Base-by-base conservation (phyloP, 495 filamentous ascomycete genomes). In the Aspergillus bertholletiae region DNA sequence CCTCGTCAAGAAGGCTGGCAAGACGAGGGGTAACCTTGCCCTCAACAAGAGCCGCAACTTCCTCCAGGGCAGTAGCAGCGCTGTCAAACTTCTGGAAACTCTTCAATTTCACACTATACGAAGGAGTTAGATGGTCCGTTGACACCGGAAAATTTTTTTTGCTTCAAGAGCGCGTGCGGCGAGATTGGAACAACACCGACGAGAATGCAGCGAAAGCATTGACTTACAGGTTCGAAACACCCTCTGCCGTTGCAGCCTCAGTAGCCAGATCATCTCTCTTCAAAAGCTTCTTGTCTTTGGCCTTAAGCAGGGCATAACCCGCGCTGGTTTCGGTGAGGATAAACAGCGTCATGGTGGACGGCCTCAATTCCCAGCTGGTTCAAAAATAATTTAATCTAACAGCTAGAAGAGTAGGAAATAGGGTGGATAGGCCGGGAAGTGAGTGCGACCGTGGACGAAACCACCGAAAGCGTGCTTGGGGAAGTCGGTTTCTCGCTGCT, bases 251-350 rank as follows among this genome's bases (percentile, higher is more conserved):
- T 27, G 83, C 80, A 41, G 88, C 81, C 66, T 96, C 87, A 39
- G 83, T 80, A 24, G 80, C 74, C 57, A 96, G 66, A 64, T 90
- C 83, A 71, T 91, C 87, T 58, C 84, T 84, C 75, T 96, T 92
- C 50, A 99, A 80, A 39, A 97, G 81, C 81, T 96, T 97, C 82
- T 96, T 96, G 85, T 96, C 92, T 71, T 88, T 89, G 24, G 95
- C 89, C 78, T 99, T 97, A 78, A 97, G 89, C 64, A 98, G 83
- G 68, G 92, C 95, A 80, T 96, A 97, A 60, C 95, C 94, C 60
- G 93, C 95, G 72, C 87, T 88, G 64, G 94, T 98, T 75, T 98
- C 94, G 53, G 88, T 87, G 53, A 95, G 83, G 72, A 90, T 87
- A 69, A 90, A 88, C 61, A 89, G 82, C 73, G 84, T 84, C 88